A percentile compares a stretch with the other conserved stretches of the same genome.
These are phyloP conservation scores for Anastatica hierochuntica DNA, from an alignment of 345 rosid species.

Conservation along the genomic window DNA sequence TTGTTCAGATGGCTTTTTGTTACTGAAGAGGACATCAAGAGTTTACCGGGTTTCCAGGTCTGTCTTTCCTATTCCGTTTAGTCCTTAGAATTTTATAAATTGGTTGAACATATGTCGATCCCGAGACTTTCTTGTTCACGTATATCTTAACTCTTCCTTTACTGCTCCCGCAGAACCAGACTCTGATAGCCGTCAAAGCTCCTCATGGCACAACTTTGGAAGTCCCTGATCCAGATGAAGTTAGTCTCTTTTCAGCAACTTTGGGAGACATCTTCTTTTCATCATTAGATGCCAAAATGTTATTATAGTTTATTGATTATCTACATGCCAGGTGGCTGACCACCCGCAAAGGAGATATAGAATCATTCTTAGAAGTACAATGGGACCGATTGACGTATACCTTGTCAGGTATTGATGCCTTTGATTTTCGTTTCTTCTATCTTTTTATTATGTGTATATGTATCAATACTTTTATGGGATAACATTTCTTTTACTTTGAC, in stretches of 20 bases:
- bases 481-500: conserved; percentile 7
- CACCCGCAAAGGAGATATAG: conserved; percentile 78
- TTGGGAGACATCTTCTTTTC: conserved; percentile 3
- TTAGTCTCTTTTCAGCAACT: conserved; percentile 28
- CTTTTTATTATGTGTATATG: too few species aligned
- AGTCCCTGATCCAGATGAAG: conserved; percentile 94
- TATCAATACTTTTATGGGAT: too few species aligned
- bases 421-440: too few species aligned
- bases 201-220: conserved; percentile 97
- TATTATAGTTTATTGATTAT: conserved; percentile 19
- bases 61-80: conserved; percentile 11
- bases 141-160: conserved; percentile 13
- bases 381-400: conserved; percentile 97
- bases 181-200: conserved; percentile 94
- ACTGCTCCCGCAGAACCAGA: conserved; percentile 57
- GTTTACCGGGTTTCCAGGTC: conserved; percentile 67
- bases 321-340: conserved; percentile 52
- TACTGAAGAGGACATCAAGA: conserved; percentile 85
- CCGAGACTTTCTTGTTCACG: conserved; percentile 5
- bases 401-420: conserved; percentile 61
- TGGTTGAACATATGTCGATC: background rate
- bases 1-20: conserved; percentile 82
- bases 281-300: conserved; percentile 13
- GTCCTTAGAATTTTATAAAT: background rate
- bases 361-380: conserved; percentile 86